Percentiles rank a stretch among this genome's conserved stretches.
Conservation (phyloP, 2,329 filamentous ascomycete species). For the Alternaria hordeiaustralica region DNA sequence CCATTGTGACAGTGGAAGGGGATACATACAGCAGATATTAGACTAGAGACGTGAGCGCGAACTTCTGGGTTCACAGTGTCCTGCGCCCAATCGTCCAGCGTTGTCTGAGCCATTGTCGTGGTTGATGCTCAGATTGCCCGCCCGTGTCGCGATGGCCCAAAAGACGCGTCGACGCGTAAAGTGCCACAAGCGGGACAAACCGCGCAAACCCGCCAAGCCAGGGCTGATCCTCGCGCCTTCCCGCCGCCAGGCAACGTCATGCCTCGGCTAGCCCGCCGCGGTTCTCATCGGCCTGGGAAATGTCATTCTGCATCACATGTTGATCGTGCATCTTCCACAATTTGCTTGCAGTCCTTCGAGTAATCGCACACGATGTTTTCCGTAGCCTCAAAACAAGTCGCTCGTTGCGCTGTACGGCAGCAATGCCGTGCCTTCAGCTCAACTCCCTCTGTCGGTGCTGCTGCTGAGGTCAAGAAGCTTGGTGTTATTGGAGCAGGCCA, state of each 20-base stretch:
- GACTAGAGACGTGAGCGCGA: slow-evolving; percentile 88
- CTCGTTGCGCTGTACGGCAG: slow-evolving; percentile 28
- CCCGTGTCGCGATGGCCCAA: slow-evolving; percentile 13
- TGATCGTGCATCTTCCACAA: background rate
- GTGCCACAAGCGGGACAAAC: slow-evolving; percentile 28
- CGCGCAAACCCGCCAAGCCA: slow-evolving; percentile 31
- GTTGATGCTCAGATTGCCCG: slow-evolving; percentile 26
- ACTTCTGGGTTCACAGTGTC: slow-evolving; percentile 82
- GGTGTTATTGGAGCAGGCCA: slow-evolving; percentile 95
- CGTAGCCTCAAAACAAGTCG: slow-evolving; percentile 36
- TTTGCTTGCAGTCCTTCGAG: background rate
- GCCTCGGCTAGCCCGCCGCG: slow-evolving; percentile 30
- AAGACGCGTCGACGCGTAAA: slow-evolving; percentile 46
- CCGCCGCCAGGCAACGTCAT: slow-evolving; percentile 20
- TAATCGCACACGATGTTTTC: slow-evolving; percentile 39
- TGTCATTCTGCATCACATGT: slow-evolving; percentile 27
- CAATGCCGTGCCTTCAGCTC: slow-evolving; percentile 70
- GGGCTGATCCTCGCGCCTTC: slow-evolving; percentile 2
- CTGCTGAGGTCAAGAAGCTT: slow-evolving; percentile 79
- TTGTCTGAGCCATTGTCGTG: slow-evolving; percentile 47
- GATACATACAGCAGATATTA: slow-evolving; percentile 82
- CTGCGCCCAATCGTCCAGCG: slow-evolving; percentile 54
- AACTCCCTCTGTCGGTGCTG: slow-evolving; percentile 62
- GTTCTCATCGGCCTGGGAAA: slow-evolving; percentile 32
- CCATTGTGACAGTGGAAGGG: background rate